Conservation (phyloP, 768 basidiomycete species). For the Xerocomus brunneocitrinus region DNA sequence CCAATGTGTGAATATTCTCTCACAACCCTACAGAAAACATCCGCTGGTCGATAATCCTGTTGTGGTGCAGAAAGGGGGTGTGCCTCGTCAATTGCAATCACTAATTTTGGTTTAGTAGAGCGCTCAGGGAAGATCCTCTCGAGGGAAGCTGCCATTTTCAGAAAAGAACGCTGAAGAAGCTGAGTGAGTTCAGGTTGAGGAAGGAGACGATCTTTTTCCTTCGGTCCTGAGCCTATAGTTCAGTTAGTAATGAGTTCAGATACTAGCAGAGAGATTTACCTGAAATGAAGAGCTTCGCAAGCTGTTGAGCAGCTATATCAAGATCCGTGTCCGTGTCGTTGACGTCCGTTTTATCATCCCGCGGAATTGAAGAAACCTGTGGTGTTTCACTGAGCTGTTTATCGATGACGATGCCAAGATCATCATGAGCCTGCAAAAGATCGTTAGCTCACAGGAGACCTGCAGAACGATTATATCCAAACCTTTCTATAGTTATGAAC, state of each 20-base stretch:
- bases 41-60: neutral
- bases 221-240: neutral
- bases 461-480: neutral
- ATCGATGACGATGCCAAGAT: too few relatives aligned
- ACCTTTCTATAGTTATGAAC: neutral
- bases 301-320: too few relatives aligned
- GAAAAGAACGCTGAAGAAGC: neutral
- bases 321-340: neutral
- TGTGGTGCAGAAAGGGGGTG: neutral
- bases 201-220: neutral
- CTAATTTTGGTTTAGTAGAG: neutral
- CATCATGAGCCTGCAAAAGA: neutral
- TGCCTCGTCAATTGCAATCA: conserved; percentile 18
- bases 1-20: conserved; percentile 6
- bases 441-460: neutral
- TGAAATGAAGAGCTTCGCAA: neutral
- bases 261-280: neutral
- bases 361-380: neutral
- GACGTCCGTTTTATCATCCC: neutral
- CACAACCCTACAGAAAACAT: conserved; percentile 2
- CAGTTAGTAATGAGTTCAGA: neutral
- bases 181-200: neutral
- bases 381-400: neutral
- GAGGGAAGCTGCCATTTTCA: neutral
- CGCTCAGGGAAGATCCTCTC: neutral